These are phyloP conservation scores for Papiliotrema terrestris DNA, from an alignment of 1,284 basidiomycete species.

Conservation along the genomic window DNA sequence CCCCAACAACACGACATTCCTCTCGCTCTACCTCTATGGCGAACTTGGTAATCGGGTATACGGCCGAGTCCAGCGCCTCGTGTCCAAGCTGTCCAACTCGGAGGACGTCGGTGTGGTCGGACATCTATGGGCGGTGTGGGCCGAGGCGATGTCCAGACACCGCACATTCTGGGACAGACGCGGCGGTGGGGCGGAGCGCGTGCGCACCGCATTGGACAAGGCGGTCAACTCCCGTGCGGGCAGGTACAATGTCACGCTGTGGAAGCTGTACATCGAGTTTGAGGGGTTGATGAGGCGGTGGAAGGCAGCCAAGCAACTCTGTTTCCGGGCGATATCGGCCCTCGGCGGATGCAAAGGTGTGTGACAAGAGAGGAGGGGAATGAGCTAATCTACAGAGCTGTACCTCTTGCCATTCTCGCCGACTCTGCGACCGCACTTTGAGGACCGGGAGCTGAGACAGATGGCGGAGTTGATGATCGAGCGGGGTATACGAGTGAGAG, in stretches of 20 bases:
- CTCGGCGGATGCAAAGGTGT: conserved; percentile 44
- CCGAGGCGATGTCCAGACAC: conserved; percentile 29
- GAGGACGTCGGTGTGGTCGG: conserved; percentile 24
- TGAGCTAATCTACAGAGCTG: conserved; percentile 56
- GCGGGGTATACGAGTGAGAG: conserved; percentile 67
- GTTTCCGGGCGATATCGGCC: conserved; percentile 75
- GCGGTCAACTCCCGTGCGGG: conserved; percentile 36
- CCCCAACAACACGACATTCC: conserved; percentile 51
- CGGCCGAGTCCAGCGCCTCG: conserved; percentile 46
- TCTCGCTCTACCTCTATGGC: conserved; percentile 48
- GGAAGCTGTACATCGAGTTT: conserved; percentile 77
- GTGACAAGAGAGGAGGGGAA: conserved; percentile 2
- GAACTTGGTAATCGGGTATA: conserved; percentile 48
- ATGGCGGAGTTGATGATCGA: conserved; percentile 78
- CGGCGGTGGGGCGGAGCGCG: conserved; percentile 40
- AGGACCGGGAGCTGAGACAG: conserved; percentile 61
- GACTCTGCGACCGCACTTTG: conserved; percentile 63
- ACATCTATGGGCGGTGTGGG: conserved; percentile 46
- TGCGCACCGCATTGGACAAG: conserved; percentile 37
- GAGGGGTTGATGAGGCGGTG: conserved; percentile 65
- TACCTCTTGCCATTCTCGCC: conserved; percentile 81
- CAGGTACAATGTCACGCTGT: conserved; percentile 52
- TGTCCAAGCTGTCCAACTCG: conserved; percentile 22
- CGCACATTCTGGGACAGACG: conserved; percentile 40
- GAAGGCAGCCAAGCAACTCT: conserved; percentile 66